phyloP scores from a whole-genome alignment of 352 stramenopile genomes.

The Globisporangium middletonii region DNA sequence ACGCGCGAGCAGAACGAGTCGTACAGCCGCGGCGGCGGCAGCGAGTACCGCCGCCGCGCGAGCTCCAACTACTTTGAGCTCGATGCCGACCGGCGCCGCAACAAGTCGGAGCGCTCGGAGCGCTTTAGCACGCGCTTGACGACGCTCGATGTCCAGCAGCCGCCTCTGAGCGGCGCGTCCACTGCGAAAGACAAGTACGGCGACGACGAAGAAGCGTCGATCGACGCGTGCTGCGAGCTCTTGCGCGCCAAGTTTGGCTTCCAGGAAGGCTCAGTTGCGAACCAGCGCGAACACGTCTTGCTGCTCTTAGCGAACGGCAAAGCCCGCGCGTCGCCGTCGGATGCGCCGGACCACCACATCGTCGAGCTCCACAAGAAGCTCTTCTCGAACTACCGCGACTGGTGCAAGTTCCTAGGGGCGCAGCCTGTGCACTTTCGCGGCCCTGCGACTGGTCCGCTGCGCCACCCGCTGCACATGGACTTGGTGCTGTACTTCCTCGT shows the following conservation, averaged over 20 bases:
- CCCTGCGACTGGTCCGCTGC: conserved; percentile 2
- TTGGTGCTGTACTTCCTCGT: conserved; percentile 96
- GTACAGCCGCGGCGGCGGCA: conserved; percentile 2
- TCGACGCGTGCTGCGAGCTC: conserved; percentile 80
- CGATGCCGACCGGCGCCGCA: conserved; percentile 63
- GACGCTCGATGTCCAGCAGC: conserved; percentile 42
- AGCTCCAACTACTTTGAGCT: conserved; percentile 85
- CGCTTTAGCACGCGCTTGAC: conserved; percentile 50
- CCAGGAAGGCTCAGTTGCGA: conserved; percentile 74
- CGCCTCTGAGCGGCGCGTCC: conserved; percentile 15
- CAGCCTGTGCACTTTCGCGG: conserved; percentile 72
- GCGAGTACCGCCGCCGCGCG: conserved; percentile 38
- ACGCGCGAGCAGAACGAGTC: conserved; percentile 8
- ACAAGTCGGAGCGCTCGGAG: conserved; percentile 63
- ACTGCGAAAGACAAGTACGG: conserved; percentile 5
- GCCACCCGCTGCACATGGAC: conserved; percentile 77
- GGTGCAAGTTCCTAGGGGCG: conserved; percentile 61
- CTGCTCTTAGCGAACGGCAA: conserved; percentile 75
- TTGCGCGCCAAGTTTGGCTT: conserved; percentile 80
- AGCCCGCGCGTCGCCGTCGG: conserved; percentile 39
- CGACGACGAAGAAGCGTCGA: conserved; percentile 71
- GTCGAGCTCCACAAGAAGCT: conserved; percentile 62
- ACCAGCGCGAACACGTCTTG: conserved; percentile 81
- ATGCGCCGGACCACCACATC: conserved; percentile 51
- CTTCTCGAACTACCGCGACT: conserved; percentile 70